These are phyloP conservation scores for Suillus clintonianus DNA, from an alignment of 768 basidiomycete genomes.

Conservation along the genomic window DNA sequence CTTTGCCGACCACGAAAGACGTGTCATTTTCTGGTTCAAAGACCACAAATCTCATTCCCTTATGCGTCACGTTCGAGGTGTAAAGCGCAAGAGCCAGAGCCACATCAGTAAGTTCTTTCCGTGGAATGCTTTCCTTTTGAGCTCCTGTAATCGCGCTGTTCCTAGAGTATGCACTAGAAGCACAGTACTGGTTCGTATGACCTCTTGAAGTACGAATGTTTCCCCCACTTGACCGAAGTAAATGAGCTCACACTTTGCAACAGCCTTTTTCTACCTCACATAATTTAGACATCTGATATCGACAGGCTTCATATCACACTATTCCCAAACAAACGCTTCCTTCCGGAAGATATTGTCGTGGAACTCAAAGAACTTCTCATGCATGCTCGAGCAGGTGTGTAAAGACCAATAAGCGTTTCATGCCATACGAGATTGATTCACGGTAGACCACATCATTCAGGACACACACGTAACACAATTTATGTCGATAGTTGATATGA, in stretches of 20 bases:
- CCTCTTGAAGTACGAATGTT: not conserved
- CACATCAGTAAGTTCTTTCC: conserved; percentile 40
- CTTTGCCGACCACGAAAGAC: conserved; percentile 43
- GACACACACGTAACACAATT: conserved; percentile 38
- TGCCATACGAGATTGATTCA: not conserved
- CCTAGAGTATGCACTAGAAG: conserved; percentile 23
- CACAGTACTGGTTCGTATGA: conserved; percentile 26
- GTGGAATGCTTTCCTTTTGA: not conserved
- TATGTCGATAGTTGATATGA: too few relatives aligned
- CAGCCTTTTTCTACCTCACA: not conserved
- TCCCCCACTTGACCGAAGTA: not conserved
- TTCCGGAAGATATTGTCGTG: conserved; percentile 1
- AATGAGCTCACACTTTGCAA: not conserved
- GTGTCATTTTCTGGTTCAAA: conserved; percentile 51
- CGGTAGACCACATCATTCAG: conserved; percentile 40
- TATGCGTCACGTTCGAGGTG: conserved; percentile 38
- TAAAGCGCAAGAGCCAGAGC: conserved; percentile 31
- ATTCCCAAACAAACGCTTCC: conserved; percentile 21
- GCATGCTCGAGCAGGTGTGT: conserved; percentile 7
- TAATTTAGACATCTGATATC: not conserved
- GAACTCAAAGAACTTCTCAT: conserved; percentile 5
- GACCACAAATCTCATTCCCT: conserved; percentile 33
- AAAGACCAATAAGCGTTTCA: not conserved
- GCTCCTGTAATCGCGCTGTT: not conserved
- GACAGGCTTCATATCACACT: conserved; percentile 1